Conservation (phyloP, 2,329 filamentous ascomycete species). For the Escovopsis sp. region DNA sequence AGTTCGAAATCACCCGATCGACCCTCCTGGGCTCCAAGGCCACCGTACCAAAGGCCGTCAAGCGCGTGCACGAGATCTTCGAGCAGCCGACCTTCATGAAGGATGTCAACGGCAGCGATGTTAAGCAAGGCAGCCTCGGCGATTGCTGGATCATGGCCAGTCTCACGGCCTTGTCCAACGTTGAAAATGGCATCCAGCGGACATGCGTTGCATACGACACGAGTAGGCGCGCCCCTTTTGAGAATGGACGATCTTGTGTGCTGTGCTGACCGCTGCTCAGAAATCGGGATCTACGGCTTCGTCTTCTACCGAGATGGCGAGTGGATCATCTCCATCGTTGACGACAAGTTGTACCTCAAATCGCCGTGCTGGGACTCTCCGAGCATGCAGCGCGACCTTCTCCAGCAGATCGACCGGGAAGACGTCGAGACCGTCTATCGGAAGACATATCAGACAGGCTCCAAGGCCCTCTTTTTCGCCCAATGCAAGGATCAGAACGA, state of each 20-base stretch:
- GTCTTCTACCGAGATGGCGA: constrained; percentile 80
- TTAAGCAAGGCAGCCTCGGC: constrained; percentile 64
- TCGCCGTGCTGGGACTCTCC: constrained; percentile 72
- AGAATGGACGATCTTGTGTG: not conserved
- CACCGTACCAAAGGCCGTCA: constrained; percentile 55
- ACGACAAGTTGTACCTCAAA: constrained; percentile 78
- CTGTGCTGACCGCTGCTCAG: constrained; percentile 11
- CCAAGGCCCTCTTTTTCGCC: constrained; percentile 64
- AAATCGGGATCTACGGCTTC: constrained; percentile 75
- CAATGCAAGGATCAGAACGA: constrained; percentile 63
- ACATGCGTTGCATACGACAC: constrained; percentile 64
- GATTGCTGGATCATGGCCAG: constrained; percentile 76
- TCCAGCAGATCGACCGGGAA: constrained; percentile 61
- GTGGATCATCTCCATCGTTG: constrained; percentile 84
- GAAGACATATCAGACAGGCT: constrained; percentile 58
- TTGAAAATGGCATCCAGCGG: constrained; percentile 52
- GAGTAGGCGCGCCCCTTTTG: constrained; percentile 19
- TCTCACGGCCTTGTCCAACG: constrained; percentile 61
- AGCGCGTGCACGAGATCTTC: constrained; percentile 60
- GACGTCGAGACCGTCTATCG: constrained; percentile 59
- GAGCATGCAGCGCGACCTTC: constrained; percentile 56
- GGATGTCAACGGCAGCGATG: constrained; percentile 54
- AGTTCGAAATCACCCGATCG: constrained; percentile 36
- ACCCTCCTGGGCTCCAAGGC: constrained; percentile 31
- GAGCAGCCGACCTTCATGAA: constrained; percentile 55